These are phyloP conservation scores for Recurvomyces mirabilis DNA, from an alignment of 495 filamentous ascomycete species.

Conservation along the genomic window DNA sequence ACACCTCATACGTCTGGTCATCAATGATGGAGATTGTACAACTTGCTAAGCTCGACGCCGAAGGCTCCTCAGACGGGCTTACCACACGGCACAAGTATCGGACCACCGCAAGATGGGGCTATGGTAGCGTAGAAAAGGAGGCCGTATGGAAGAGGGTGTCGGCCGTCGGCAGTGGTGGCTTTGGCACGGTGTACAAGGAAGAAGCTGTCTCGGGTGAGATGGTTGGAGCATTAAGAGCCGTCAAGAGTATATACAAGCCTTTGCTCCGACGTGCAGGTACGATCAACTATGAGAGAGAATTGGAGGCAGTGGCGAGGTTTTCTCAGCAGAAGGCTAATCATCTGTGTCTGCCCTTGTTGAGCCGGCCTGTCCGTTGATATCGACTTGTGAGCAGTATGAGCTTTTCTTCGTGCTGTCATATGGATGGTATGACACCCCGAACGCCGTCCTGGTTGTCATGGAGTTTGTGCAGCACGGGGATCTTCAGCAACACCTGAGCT, in stretches of 20 bases:
- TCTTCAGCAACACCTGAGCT: not conserved
- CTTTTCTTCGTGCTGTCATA: constrained; percentile 16
- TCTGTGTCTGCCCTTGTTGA: too few species aligned
- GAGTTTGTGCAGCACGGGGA: not conserved
- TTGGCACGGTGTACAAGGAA: not conserved
- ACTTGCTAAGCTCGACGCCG: not conserved
- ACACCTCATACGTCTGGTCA: not conserved
- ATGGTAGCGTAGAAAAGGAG: not conserved
- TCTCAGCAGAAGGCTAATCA: too few species aligned
- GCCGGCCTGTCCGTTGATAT: too few species aligned
- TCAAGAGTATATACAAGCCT: constrained; percentile 17
- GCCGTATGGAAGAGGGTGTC: not conserved
- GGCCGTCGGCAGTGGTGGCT: not conserved
- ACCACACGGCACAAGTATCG: not conserved
- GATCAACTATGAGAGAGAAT: constrained; percentile 16
- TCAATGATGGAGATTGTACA: not conserved
- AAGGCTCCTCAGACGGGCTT: not conserved
- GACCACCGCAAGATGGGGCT: not conserved
- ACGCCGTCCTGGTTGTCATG: constrained; percentile 3
- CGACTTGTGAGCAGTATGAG: constrained; percentile 20
- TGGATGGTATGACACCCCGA: constrained; percentile 16
- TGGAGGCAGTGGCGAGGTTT: constrained; percentile 25
- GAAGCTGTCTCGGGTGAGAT: not conserved
- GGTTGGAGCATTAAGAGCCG: constrained; percentile 7
- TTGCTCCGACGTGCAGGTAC: not conserved